Base-by-base conservation (phyloP, 352 stramenopile species). In the Phytophthora citricola region DNA sequence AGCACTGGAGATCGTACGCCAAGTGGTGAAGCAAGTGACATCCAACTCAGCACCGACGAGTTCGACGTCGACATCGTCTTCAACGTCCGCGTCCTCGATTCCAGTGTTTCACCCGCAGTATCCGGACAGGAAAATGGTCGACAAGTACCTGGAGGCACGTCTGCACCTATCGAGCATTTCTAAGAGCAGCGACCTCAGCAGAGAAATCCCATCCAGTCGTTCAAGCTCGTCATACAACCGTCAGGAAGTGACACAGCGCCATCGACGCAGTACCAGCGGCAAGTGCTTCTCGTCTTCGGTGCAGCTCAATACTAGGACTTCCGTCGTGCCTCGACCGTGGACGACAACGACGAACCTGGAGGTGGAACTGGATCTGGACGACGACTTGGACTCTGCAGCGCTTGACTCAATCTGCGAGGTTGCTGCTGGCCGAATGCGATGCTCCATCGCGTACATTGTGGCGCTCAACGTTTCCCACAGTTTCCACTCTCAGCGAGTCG, bases 331-430 rank as follows among this genome's bases (percentile, higher is more conserved):
- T 5, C 58, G 66, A 36, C 58, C 39, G 48, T 70, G 57, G 71
- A 64, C 52, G 17, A 66, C 60, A 32, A 62, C 53, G 11, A 47
- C 62, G 5, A 73, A 62, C 40, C 27, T 73, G 11, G 66, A 72
- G 40, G 65, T 48, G 14, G 72, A 77, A 26, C 50, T 80, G 10
- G 66, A 77, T 40, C 41, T 66, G 20, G 64, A 74, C 44, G 65
- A 71, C 14, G 67, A 74, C 17, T 14, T 80, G 34, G 63, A 85
- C 58, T 75, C 62, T 0, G 45, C 65, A 36, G 79, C 81, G 22
- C 57, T 92, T 8, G 73, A 87, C 43, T 73, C 78, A 22, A 87
- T 92, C 51, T 90, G 79, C 15, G 76, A 89, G 46, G 69, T 89
- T 6, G 78, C 76, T 1, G 76, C 80, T 0, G 49, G 74, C 26